Base-by-base conservation (phyloP, 768 basidiomycete species). In the Baorangia bicolor region DNA sequence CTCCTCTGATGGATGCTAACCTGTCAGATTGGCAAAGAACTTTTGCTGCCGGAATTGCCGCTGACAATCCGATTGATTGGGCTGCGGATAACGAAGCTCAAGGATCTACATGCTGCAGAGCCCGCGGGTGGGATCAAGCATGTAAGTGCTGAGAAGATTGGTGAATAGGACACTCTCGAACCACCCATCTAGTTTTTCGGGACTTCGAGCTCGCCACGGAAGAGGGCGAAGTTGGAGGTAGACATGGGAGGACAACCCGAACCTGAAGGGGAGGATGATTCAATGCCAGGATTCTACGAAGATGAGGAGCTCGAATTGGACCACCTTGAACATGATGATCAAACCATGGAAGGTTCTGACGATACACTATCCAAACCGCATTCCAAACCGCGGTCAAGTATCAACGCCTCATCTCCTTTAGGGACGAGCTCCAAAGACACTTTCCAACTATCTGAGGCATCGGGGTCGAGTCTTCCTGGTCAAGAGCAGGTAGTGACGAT, bases 51-150 rank as follows among this genome's bases (percentile, higher is more conserved):
- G 8, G 94, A 95, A 70, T 72, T 90, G 34, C 93, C 93, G 1
- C 69, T 95, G 28, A 84, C 81, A 30, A 74, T 98, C 23, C 81
- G 96, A 31, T 77, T 99, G 21, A 88, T 99, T 59, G 96, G 96
- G 6, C 74, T 99, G 27, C 78, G 95, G 42, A 79, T 96, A 11
- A 94, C 92, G 4, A 95, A 92, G 58, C 74, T 99, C 61, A 91
- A 90, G 65, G 96, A 99, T 72, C 72, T 95, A 30, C 80, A 81
- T 54, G 77, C 77, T 7, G 56, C 65, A 41, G 71, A 77, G 38
- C 68, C 76, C 13, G 39, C 64, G 5, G 75, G 69, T 49, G 88
- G 91, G 1, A 92, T 97, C 57, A 88, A 89, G 68, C 80, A 85
- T 53, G 94, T 92, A 65, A 49, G 79, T 66, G 20, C n/a, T 16